Evolutionary conservation across 176 grass and related monocot species (phyloP), one percentile per base, ranked within the genome.

Genomic region (Oryza punctata): DNA sequence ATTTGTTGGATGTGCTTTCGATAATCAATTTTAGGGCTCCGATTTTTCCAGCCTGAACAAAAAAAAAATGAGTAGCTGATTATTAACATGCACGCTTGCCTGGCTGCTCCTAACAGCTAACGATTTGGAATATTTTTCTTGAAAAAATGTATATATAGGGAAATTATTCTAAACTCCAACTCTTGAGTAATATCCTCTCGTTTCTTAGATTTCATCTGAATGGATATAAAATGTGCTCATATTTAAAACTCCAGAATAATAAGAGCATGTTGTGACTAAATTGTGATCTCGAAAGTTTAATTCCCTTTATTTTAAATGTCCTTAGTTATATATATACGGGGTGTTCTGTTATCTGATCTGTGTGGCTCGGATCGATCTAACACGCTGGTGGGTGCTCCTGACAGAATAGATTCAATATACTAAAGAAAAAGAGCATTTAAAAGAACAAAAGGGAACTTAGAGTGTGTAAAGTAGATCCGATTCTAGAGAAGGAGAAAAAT

Each of bases 401-500:
- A 37, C 43, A 80, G 12, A 69, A 80, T 80, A 37, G 19, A 57
- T n/a, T 57, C 78, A 25, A 16, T 21, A 54, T 37, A 37, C 6
- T 21, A 54, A 54, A 15, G 16, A 57, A 57, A 57, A 50, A 50
- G 47, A 15, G 4, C 47, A 50, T 50, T 50, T 50, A 50, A 50
- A 50, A 50, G 14, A 47, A 47, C 14, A 16, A 41, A 41, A n/a
- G 18, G 19, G 52, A 57, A 57, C n/a, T 57, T 57, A 57, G 52
- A 21, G 52, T 57, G 19, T 54, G 78, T 67, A 69, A 80, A 25
- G 78, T 37, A 69, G 28, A 80, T 80, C 43, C 67, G 65, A 52
- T 80, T 52, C 28, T 44, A 37, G 10, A 25, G 43, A 50, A 47
- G 32, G 3, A 15, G 27, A 5, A 69, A 80, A 50, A 21, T 32